Conservation (phyloP, 257 asterid genomes). For the Leonotis leonurus region DNA sequence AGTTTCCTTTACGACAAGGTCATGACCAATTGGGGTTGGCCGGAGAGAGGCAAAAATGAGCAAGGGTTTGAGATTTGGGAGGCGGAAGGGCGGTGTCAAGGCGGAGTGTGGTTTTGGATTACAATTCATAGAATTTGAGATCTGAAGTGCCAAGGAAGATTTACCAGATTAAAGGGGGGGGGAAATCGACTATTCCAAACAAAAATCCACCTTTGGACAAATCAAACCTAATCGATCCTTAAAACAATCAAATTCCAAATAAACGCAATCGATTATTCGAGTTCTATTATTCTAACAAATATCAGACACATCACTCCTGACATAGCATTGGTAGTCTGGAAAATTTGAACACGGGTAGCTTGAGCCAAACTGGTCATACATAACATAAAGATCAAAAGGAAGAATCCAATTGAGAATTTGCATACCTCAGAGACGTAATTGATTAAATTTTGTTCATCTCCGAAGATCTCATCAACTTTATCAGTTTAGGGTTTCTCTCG, state of each 20-base stretch:
- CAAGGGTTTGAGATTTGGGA: not conserved
- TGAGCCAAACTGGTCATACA: not conserved
- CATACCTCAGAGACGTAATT: conserved; percentile 19
- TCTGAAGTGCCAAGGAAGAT: too few relatives aligned
- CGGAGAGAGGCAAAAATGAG: not conserved
- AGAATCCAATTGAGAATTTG: conserved; percentile 1
- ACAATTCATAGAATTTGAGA: not conserved
- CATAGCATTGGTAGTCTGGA: not conserved
- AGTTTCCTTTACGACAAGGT: not conserved
- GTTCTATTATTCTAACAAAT: not conserved
- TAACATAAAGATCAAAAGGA: not conserved
- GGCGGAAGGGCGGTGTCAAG: not conserved
- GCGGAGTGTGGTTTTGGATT: not conserved
- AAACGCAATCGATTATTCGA: not conserved
- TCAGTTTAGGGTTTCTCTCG: conserved; percentile 8
- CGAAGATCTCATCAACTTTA: conserved; percentile 6
- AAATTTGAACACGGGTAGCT: not conserved
- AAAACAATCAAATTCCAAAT: not conserved
- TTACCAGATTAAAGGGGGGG: too few relatives aligned
- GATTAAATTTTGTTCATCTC: not conserved
- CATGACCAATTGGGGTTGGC: not conserved
- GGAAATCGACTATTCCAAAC: not conserved
- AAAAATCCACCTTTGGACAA: not conserved
- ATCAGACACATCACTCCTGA: not conserved
- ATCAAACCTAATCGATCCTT: not conserved